These are phyloP conservation scores for Nicotiana undulata DNA, from an alignment of 257 asterid species.

Conservation along the genomic window DNA sequence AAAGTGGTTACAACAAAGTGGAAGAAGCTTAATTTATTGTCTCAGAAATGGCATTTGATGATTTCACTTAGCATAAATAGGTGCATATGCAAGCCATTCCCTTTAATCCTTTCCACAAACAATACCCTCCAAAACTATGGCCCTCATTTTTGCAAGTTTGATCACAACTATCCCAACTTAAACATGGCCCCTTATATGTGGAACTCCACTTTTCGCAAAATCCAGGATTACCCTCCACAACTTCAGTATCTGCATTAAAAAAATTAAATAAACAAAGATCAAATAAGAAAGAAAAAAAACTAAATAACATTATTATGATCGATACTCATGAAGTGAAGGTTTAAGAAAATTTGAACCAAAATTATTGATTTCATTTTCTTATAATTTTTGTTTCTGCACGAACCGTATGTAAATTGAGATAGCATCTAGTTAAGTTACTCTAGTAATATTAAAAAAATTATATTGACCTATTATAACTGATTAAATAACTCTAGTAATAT, in stretches of 20 bases:
- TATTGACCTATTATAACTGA: too few relatives aligned
- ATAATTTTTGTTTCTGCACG: too few relatives aligned
- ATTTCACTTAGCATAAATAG: not conserved
- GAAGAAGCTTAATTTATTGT: not conserved
- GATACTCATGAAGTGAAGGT: too few relatives aligned
- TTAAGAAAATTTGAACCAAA: too few relatives aligned
- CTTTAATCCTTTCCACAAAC: not conserved
- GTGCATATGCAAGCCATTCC: constrained; percentile 3
- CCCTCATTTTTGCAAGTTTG: not conserved
- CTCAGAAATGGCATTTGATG: not conserved
- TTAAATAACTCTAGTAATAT: not conserved
- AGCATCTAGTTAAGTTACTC: not conserved
- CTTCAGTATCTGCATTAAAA: not conserved
- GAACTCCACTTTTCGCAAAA: not conserved
- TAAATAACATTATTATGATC: not conserved
- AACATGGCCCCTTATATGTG: not conserved
- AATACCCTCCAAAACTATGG: not conserved
- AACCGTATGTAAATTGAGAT: too few relatives aligned
- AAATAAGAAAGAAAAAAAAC: not conserved
- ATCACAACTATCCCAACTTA: not conserved
- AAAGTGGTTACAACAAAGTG: too few relatives aligned
- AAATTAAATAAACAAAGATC: not conserved
- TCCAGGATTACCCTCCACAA: not conserved
- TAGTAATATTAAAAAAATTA: too few relatives aligned
- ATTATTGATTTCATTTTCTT: too few relatives aligned